Base-by-base conservation (phyloP, 805 yeast species). In the Wickerhamomyces pijperi region DNA sequence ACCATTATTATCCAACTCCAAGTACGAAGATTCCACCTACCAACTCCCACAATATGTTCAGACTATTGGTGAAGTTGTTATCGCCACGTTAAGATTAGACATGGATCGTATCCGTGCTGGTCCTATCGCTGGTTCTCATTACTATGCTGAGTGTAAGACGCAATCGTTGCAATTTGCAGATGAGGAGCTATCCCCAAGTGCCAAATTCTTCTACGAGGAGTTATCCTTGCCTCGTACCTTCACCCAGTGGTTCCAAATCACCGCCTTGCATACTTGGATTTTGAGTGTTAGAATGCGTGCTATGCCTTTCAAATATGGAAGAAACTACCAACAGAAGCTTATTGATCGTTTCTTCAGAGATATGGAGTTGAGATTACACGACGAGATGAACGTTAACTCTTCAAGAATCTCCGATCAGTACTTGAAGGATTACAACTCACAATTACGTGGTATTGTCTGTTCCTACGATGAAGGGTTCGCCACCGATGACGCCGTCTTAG, bases 161-260 rank as follows among this genome's bases (percentile, higher is more conserved):
- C 97, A 87, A 61, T 95, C 85, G 3, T 60, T 83, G 50, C 82
- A 74, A 58, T 80, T 72, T 46, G 83, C 80, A n/a, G 69, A 79
- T 42, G 88, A 81, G 54, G 78, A 75, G 31, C 63, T 83, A 32
- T 72, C 83, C 4, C 76, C 73, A 16, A 72, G 83, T 5, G 95
- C 96, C 2, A 66, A 65, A 39, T 92, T 85, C 56, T 92, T 86
- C 68, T 92, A 86, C 56, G 82, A 84, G 39, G 82, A 88, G 12
- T 64, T 92, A 41, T 79, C 75, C 19, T 65, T 92, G 53, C 95
- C 95, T 28, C 70, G 73, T 55, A 81, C 97, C 1, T 88, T 90
- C 55, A 76, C 90, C n/a, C 94, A 87, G 59, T 90, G 96, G 95
- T 90, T 81, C 59, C 97, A 90, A 61, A 82, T 92, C 45, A 83